Base-by-base conservation (phyloP, 225 moss, liverwort and hornwort species). In the Sphagnum contortum region DNA sequence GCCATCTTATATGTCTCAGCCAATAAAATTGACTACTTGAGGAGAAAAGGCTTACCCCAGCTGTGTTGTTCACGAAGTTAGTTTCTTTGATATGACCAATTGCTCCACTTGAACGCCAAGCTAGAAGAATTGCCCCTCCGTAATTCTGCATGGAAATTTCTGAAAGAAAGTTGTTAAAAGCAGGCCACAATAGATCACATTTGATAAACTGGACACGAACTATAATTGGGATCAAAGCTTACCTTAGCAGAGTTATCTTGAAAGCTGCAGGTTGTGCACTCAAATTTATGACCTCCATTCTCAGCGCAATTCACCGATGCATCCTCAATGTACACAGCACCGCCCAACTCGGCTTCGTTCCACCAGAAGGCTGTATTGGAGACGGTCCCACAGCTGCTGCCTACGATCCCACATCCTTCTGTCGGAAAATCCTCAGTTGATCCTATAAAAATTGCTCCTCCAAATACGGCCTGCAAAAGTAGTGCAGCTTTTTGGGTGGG, bases 121-220 rank as follows among this genome's bases (percentile, higher is more conserved):
- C 89, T 7, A 93, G 67, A 44, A 86, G 70, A 44, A 93, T 69
- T 0, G 87, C 92, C 67, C 89, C 92, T 75, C 92, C 92, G 57
- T 88, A 83, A 62, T 76, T 75, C 92, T 93, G 74, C 4, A 57
- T 3, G 5, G 44, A 10, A 12, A 14, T 12, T 10, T 8, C 7
- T 47, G 48, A 44, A 71, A 4, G 4, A 10, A 47, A 44, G n/a
- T 44, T 9, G 44, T 10, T 62, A 9, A 8, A 47, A 62, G 44
- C 61, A 57, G 13, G 11, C 5, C n/a, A 57, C n/a, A 13, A 57
- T 4, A 57, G 56, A 11, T 57, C 11, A 11, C 13, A 11, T 6
- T 53, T 53, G 1, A 53, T 6, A 53, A 1, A 53, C 53, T 53
- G 6, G 10, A 2, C 8, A 53, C 10, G 53, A 53, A 6, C 10